Evolutionary conservation across 1,284 basidiomycete species (phyloP).

Genomic region (Albatrellus sp.): DNA sequence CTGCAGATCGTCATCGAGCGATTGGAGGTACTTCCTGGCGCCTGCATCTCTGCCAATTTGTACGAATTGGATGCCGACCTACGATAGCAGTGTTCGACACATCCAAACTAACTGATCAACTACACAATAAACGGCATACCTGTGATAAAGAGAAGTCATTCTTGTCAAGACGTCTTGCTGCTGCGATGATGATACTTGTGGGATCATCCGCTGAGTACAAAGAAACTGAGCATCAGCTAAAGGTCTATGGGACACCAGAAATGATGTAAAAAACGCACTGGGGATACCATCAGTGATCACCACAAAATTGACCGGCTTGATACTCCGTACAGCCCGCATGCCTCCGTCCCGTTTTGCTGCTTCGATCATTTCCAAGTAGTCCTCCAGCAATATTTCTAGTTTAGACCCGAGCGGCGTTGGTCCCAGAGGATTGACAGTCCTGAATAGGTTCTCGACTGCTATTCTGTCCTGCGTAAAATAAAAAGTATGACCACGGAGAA

Average conservation of each 20-base stretch:
- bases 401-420: background rate
- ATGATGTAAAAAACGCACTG: constrained; percentile 23
- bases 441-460: background rate
- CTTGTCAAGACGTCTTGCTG: constrained; percentile 35
- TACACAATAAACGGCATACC: constrained; percentile 18
- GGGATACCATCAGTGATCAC: constrained; percentile 51
- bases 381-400: constrained; percentile 30
- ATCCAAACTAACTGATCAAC: background rate
- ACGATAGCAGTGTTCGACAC: background rate
- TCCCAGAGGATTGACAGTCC: background rate
- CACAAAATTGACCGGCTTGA: constrained; percentile 46
- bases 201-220: constrained; percentile 43
- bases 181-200: constrained; percentile 27
- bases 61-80: constrained; percentile 50
- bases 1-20: constrained; percentile 23
- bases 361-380: constrained; percentile 24
- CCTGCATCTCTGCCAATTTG: constrained; percentile 36
- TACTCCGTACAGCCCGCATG: constrained; percentile 14
- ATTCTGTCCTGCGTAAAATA: background rate
- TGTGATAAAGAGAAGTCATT: constrained; percentile 40
- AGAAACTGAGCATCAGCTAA: constrained; percentile 5
- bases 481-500: background rate
- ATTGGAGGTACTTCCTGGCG: constrained; percentile 31
- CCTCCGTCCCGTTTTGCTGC: constrained; percentile 18
- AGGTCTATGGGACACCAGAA: background rate